Evolutionary conservation across 2,329 filamentous ascomycete species (phyloP), one percentile per base, ranked within the genome.

Genomic region (Colletotrichum gigasporum): DNA sequence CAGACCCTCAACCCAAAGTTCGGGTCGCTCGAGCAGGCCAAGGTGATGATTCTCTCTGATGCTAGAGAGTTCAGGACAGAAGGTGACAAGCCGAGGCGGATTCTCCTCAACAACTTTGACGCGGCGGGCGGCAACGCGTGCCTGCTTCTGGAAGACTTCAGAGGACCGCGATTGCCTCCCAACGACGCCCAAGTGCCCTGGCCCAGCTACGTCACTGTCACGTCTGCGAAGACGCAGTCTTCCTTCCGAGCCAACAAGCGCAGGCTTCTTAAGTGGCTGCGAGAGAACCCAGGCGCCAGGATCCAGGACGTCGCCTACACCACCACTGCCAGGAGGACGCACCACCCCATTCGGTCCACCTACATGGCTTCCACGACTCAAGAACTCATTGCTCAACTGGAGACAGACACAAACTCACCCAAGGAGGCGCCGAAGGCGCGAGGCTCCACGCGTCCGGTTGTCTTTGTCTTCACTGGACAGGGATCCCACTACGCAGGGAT

Each of bases 401-500:
- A 24, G 28, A 8, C 20, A 8, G 47, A 51, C 4, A 3, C 18
- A 2, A 47, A 47, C n/a, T n/a, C n/a, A 35, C 24, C 51, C 18
- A 42, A 14, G 5, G 37, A 18, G 7, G 28, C 14, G 16, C 35
- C 22, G n/a, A 47, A 28, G 16, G 41, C 53, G 3, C n/a, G n/a
- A 5, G n/a, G 35, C 6, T 5, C 7, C 5, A 11, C 6, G 7
- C 6, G 10, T 18, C 69, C 69, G 2, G 66, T 80, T 0, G 73
- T 73, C 1, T 82, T 84, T 45, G 69, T 78, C 47, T 79, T 79
- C 63, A 76, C 75, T 0, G 76, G 76, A 0, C 76, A 79, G 67
- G 76, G 76, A 4, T 73, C 70, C 51, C 73, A 76, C 41, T 71
- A 67, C 35, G 60, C 65, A 12, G 71, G 71, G 7, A 77, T 78